Base-by-base conservation (phyloP, 768 basidiomycete species). In the Tubosaeta sp. region DNA sequence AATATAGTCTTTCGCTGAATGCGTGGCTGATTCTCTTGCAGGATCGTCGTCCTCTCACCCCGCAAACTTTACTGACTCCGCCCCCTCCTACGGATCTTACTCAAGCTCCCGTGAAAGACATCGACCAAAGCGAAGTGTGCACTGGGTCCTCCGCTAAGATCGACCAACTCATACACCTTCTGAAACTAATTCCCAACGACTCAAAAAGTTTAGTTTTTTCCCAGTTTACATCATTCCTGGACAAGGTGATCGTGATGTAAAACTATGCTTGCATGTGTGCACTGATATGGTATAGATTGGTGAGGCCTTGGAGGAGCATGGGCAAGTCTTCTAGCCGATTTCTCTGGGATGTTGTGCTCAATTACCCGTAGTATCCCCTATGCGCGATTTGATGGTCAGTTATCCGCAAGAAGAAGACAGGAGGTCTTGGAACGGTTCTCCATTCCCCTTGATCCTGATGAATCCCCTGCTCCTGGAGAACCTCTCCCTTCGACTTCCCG, bases 181-280 rank as follows among this genome's bases (percentile, higher is more conserved):
- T 94, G 38, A 73, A 78, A 53, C 67, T 92, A 12, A 87, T 82
- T 6, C 87, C 87, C 1, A 53, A 59, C 4, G 78, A 74, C 1
- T 87, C 91, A 54, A 94, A 94, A 66, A 86, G 86, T 3, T 71
- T 94, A 3, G 90, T 94, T 1, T 94, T 94, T 63, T 91, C 88
- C 3, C 92, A 94, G 59, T 94, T 93, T 60, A 94, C 90, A 4
- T 79, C 82, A 3, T 93, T 90, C 69, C 66, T 93, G 47, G 85
- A 90, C 70, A 86, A 90, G 72, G 90, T 86, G 53, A 44, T 24
- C 27, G 29, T 36, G 4, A 31, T 31, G 32, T 31, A 22, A 3
- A 9, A 14, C 6, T 2, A 24, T 27, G 18, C 0, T 31, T 2
- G 25, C 24, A 16, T 44, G 39, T 13, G 35, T 39, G 25, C 31